phyloP scores from a whole-genome alignment of 768 basidiomycete species.

The Saitozyma podzolica region DNA sequence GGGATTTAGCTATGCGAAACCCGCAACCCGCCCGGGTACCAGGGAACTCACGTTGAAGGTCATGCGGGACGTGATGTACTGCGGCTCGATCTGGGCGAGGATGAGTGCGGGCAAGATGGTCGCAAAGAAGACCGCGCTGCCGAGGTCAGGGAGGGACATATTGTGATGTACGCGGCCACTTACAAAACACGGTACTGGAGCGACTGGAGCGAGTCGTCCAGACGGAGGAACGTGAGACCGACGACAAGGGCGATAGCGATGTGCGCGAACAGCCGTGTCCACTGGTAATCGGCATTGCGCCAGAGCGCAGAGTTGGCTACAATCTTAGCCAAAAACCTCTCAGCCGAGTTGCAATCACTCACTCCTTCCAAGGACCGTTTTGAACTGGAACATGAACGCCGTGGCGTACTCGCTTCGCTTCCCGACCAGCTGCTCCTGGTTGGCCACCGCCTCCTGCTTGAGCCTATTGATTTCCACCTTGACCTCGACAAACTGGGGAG shows the following conservation, averaged over 20 bases:
- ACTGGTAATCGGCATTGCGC: constrained; percentile 82
- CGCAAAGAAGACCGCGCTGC: constrained; percentile 6
- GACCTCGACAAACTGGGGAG: constrained; percentile 59
- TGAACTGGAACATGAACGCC: constrained; percentile 71
- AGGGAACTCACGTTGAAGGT: constrained; percentile 42
- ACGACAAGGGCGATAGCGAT: constrained; percentile 58
- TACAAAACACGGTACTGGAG: constrained; percentile 68
- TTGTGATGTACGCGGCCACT: not conserved
- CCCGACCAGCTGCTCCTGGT: constrained; percentile 18
- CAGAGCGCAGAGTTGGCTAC: constrained; percentile 61
- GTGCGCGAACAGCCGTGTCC: constrained; percentile 78
- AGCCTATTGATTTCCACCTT: constrained; percentile 57
- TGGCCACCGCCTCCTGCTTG: constrained; percentile 50
- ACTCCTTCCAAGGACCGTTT: constrained; percentile 64
- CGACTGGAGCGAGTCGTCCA: constrained; percentile 56
- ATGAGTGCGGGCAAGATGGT: constrained; percentile 70
- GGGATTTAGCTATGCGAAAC: constrained; percentile 2
- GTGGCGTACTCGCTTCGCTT: constrained; percentile 58
- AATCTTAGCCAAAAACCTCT: not conserved
- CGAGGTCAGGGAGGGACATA: too few species aligned
- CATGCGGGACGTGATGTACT: constrained; percentile 72
- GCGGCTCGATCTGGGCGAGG: constrained; percentile 76
- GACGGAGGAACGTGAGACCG: constrained; percentile 75
- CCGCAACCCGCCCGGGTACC: not conserved
- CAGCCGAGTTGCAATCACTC: constrained; percentile 20